Evolutionary conservation across 345 rosid genomes (phyloP).

Genomic region (Euphorbia lathyris): DNA sequence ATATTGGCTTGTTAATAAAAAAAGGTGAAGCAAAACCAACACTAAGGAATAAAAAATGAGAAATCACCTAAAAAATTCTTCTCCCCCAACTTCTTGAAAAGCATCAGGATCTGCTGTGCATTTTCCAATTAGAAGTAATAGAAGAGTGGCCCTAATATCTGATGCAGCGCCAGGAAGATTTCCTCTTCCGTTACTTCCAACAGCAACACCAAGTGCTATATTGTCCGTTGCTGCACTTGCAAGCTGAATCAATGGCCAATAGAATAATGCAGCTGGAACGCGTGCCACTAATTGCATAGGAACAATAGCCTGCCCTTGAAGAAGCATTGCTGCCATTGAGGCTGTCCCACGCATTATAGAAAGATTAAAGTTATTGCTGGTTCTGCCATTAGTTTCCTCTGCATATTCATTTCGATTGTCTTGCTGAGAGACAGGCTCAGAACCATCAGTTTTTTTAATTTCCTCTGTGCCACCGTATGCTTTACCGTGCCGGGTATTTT

Average conservation of each 20-base stretch:
- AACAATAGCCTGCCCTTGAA: constrained; percentile 79
- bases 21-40: constrained; percentile 16
- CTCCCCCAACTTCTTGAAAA: constrained; percentile 88
- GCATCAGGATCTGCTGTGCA: constrained; percentile 89
- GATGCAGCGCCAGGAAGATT: constrained; percentile 95
- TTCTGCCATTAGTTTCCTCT: constrained; percentile 52
- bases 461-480: constrained; percentile 36
- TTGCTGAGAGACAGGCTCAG: constrained; percentile 39
- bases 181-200: constrained; percentile 99
- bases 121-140: constrained; percentile 89
- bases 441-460: constrained; percentile 36
- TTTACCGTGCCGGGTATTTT: constrained; percentile 35
- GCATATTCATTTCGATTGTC: constrained; percentile 36
- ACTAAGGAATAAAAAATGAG: constrained; percentile 6
- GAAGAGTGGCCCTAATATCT: constrained; percentile 87
- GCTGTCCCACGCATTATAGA: constrained; percentile 55
- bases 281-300: constrained; percentile 97
- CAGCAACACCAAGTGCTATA: constrained; percentile 90
- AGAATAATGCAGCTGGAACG: constrained; percentile 83
- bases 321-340: constrained; percentile 94
- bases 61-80: constrained; percentile 82
- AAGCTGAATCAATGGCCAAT: constrained; percentile 97
- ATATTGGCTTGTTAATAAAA: constrained; percentile 10
- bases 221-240: constrained; percentile 96
- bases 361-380: constrained; percentile 37